Evolutionary conservation across 495 filamentous ascomycete genomes (phyloP).

Genomic region (Trichoderma virens): DNA sequence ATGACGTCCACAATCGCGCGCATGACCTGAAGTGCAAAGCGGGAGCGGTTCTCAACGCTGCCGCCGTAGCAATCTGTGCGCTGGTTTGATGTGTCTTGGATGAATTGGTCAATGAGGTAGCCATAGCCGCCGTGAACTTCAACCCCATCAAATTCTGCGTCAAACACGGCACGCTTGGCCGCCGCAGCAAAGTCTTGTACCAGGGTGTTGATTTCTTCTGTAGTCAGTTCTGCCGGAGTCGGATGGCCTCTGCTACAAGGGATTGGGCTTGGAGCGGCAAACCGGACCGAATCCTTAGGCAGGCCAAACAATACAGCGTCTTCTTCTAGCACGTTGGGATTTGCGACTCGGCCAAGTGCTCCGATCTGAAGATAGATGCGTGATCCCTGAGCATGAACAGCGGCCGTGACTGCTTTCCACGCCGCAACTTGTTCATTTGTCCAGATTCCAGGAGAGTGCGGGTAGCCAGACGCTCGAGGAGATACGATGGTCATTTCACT

Average conservation of each 20-base stretch:
- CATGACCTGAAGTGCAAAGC: slow-evolving; percentile 42
- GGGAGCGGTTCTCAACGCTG: slow-evolving; percentile 46
- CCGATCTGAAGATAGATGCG: neutral
- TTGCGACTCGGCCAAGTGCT: neutral
- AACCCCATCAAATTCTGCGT: slow-evolving; percentile 48
- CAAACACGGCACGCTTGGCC: neutral
- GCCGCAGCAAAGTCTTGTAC: neutral
- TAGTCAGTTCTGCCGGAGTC: neutral
- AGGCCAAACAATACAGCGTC: neutral
- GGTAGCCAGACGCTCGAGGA: neutral
- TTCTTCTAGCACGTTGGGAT: neutral
- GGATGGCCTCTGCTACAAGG: neutral
- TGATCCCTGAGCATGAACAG: neutral
- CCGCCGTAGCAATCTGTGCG: slow-evolving; percentile 57
- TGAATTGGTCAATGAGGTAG: slow-evolving; percentile 57
- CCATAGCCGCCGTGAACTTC: slow-evolving; percentile 49
- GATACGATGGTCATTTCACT: neutral
- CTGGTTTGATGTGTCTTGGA: slow-evolving; percentile 47
- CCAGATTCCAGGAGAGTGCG: neutral
- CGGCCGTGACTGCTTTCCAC: neutral
- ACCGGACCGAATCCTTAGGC: neutral
- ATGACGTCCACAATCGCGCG: neutral
- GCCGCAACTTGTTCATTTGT: neutral
- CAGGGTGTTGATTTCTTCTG: neutral
- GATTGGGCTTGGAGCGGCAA: neutral